phyloP scores from a whole-genome alignment of 306 rosid species.

The Vigna radiata region DNA sequence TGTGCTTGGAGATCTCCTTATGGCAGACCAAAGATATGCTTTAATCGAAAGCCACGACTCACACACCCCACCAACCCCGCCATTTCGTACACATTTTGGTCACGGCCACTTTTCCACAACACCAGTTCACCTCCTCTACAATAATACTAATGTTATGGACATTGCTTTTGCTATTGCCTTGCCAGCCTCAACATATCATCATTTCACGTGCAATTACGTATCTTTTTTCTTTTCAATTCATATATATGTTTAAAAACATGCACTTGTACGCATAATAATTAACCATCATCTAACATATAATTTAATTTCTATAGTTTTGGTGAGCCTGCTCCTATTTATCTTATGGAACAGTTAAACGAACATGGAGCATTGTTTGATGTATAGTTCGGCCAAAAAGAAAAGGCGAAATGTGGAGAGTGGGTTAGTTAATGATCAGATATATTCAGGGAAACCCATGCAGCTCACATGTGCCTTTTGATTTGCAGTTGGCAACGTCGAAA shows the following conservation, averaged over 20 bases:
- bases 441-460: constrained; percentile 36
- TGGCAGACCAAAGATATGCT: constrained; percentile 68
- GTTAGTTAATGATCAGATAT: constrained; percentile 27
- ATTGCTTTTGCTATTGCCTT: neutral
- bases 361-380: neutral
- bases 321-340: neutral
- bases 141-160: neutral
- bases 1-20: constrained; percentile 41
- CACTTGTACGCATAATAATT: neutral
- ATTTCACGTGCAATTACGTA: neutral
- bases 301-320: neutral
- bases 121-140: neutral
- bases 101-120: constrained; percentile 7
- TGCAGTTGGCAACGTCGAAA: constrained; percentile 25
- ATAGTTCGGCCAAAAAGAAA: constrained; percentile 14
- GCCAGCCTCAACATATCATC: neutral
- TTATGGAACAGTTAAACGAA: neutral
- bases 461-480: constrained; percentile 36
- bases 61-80: constrained; percentile 20
- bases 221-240: neutral
- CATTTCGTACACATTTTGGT: constrained; percentile 25
- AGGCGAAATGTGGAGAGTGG: neutral
- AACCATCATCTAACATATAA: neutral
- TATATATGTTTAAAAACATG: no score
- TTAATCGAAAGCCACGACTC: constrained; percentile 32